Evolutionary conservation across 345 rosid species (phyloP).

Genomic region (Syzygium grande): DNA sequence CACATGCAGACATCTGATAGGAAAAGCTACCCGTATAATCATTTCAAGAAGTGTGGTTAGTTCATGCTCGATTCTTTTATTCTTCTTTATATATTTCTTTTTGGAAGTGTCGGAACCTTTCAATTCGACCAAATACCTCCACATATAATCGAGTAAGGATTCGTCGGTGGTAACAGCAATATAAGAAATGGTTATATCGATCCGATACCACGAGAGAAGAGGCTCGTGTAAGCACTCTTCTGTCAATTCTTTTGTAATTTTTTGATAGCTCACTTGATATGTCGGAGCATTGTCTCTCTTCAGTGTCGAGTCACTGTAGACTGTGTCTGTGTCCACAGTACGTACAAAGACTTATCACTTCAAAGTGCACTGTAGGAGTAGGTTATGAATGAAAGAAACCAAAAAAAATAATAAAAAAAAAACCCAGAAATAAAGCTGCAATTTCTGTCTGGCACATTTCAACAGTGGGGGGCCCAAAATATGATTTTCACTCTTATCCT

Average conservation of each 20-base stretch:
- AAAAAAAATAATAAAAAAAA: background rate
- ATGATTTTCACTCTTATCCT: background rate
- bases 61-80: background rate
- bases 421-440: background rate
- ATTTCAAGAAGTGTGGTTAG: background rate
- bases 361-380: background rate
- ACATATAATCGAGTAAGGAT: background rate
- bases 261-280: background rate
- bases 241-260: background rate
- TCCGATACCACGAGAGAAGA: background rate
- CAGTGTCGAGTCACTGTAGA: background rate
- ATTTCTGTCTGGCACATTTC: background rate
- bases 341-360: background rate
- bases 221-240: background rate
- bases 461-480: background rate
- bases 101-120: background rate
- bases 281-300: background rate
- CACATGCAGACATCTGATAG: background rate
- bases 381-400: background rate
- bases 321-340: background rate
- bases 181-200: background rate
- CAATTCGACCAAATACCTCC: background rate
- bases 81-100: too few relatives aligned
- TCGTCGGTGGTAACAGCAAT: background rate
- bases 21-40: background rate